Base-by-base conservation (phyloP, 441 rosid species). In the Isatis lusitanica region DNA sequence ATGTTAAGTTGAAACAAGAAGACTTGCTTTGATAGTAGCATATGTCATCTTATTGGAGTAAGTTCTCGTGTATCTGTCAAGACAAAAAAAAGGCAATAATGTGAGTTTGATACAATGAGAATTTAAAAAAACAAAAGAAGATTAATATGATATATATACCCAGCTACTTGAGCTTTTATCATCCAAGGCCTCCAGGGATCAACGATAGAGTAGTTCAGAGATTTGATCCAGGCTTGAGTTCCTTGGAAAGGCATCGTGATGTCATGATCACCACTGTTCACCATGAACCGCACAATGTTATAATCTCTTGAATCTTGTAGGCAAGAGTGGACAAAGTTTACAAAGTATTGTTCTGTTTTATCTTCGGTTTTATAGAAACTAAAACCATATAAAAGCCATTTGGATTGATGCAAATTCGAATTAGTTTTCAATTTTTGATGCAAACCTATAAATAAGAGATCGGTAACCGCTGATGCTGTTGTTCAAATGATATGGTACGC, bases 241-340 rank as follows among this genome's bases (percentile, higher is more conserved):
- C 82, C 92, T 71, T 68, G 5, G 63, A 64, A 83, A 3, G 97
- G 87, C 24, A 84, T 40, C 0, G 46, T 0, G 35, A 85, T 31
- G 73, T 92, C 98, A 68, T 85, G 96, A 74, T 90, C 93, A 1
- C 95, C 93, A 56, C 96, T 92, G 75, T 67, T 55, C 47, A 71
- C 10, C 44, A 33, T n/a, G 24, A 15, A 48, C 7, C 43, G 0
- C 21, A 70, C 21, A 30, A 12, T 4, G 10, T 55, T 39, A 21
- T 21, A 60, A 36, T 3, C 12, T 61, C 17, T 59, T 38, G 16
- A 38, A 18, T 59, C 2, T 57, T 36, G 15, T 31, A 59, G 15
- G 28, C 36, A 17, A 35, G 30, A 57, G 13, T 35, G 11, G 63
- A 18, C 10, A 57, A 16, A 35, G 9, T 17, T 59, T 38, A 38